Evolutionary conservation across 805 yeast genomes (phyloP).

Genomic region (Cyberlindnera amylophila): DNA sequence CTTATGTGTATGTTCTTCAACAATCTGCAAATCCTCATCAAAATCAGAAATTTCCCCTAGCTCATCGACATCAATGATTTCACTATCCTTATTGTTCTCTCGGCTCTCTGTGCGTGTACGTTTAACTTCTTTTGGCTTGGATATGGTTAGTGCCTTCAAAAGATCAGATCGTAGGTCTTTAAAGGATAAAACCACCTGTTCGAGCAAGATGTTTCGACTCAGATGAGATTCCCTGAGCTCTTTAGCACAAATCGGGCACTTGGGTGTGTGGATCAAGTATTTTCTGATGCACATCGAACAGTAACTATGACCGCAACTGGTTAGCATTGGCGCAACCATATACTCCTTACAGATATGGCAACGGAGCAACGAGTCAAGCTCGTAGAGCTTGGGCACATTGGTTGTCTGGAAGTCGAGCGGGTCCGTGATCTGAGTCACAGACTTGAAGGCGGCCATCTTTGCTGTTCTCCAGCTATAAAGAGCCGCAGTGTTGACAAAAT

Average conservation of each 20-base stretch:
- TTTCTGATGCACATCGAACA: conserved; percentile 85
- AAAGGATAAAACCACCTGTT: conserved; percentile 61
- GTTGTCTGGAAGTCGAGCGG: conserved; percentile 68
- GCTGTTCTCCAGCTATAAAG: not conserved
- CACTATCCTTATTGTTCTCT: conserved; percentile 4
- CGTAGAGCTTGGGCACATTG: conserved; percentile 49
- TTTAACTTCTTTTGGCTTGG: not conserved
- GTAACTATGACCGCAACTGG: conserved; percentile 85
- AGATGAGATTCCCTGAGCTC: conserved; percentile 69
- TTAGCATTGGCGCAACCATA: conserved; percentile 71
- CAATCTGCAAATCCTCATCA: conserved; percentile 27
- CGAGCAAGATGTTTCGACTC: conserved; percentile 63
- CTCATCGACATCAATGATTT: conserved; percentile 27
- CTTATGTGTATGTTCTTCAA: conserved; percentile 25
- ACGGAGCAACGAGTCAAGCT: conserved; percentile 66
- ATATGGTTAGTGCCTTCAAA: conserved; percentile 22
- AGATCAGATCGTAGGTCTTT: conserved; percentile 38
- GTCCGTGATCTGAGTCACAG: conserved; percentile 42
- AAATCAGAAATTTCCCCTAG: conserved; percentile 15
- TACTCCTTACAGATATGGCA: conserved; percentile 90
- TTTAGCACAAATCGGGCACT: conserved; percentile 76
- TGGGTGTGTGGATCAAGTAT: conserved; percentile 51
- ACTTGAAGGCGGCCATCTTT: conserved; percentile 6
- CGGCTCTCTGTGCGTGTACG: not conserved
- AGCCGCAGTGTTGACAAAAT: not conserved